Evolutionary conservation across 139 green algal species (phyloP), one percentile per base, ranked within the genome.

Genomic region (Chlorokybus atmophyticus): DNA sequence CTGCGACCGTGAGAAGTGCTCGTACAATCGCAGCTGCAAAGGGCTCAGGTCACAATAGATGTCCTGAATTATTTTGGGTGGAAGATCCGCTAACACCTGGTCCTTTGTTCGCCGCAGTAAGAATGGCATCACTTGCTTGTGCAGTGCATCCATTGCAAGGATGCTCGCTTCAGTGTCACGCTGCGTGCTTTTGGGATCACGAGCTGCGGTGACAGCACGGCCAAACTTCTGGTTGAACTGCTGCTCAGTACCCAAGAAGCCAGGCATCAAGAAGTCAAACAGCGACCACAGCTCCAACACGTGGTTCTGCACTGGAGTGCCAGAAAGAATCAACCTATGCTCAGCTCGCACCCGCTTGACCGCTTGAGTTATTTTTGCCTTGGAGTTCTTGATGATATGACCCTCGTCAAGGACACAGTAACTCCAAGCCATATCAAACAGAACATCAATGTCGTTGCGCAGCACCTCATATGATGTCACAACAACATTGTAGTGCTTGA

Each of bases 191-290:
- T 68, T 67, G 26, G 66, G 19, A 61, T 67, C 51, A 5, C 66
- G 25, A 10, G 50, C 44, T 3, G 40, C 71, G 5, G 60, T 24
- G 32, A 96, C 53, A 8, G 84, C n/a, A n/a, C n/a, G n/a, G n/a
- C n/a, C n/a, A n/a, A n/a, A n/a, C n/a, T n/a, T n/a, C n/a, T 47
- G 17, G 10, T 7, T 44, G n/a, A 67, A 50, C 60, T 69, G 40
- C n/a, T 41, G 2, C 66, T 86, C 68, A 7, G 71, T 67, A 21
- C 85, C 86, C 4, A 95, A 71, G 62, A 93, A 90, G 38, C 87
- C 86, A 0, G 90, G 90, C 85, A 97, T 95, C 14, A 96, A 64
- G 66, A 94, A 98, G 75, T 96, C 88, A 66, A 98, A 98, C 4
- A 98, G 69, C 2, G 70, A 74, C 91, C 91, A 98, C 31, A 98